Evolutionary conservation across 2,329 filamentous ascomycete species (phyloP), one percentile per base, ranked within the genome.

Genomic region (Aspergillus tubingensis): DNA sequence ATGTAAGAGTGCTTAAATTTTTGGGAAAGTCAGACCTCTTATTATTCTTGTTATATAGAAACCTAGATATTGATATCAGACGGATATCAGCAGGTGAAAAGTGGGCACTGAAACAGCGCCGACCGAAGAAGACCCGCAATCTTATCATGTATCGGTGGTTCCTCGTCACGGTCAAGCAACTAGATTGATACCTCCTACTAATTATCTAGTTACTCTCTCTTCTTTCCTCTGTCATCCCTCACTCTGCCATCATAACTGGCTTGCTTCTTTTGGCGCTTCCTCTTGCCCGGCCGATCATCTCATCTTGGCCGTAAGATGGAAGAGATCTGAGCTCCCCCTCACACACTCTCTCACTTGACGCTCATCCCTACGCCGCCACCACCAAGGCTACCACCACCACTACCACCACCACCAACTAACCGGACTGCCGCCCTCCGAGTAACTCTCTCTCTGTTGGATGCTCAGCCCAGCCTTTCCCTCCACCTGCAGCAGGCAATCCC

Each of bases 101-200:
- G 32, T 36, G 32, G 32, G 32, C 32, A 36, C 32, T 36, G 32
- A 15, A 36, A 36, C 32, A 13, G 32, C 32, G 32, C 32, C 32
- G 32, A 43, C n/a, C 39, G 8, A 43, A 17, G 10, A 21, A 21
- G 17, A 13, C 38, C 53, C 53, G 53, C 53, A 43, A 55, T 55
- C 53, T 55, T 55, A 55, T 55, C 53, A 36, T 11, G 32, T 55
- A 43, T 47, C 27, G 39, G n/a, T 13, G n/a, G 54, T 49, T 62
- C 47, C 10, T 58, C 51, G 58, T 54, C 36, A 41, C 48, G 43
- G 30, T 53, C 51, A n/a, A 39, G n/a, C 32, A 39, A 39, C 30
- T 36, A 36, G 32, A 32, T 32, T 10, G 30, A 36, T 36, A 36
- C 32, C 15, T 36, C 11, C 32, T 36, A 5, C 32, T 36, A 36